Evolutionary conservation across 805 yeast species (phyloP).

Genomic region (Starmera quercuum): DNA sequence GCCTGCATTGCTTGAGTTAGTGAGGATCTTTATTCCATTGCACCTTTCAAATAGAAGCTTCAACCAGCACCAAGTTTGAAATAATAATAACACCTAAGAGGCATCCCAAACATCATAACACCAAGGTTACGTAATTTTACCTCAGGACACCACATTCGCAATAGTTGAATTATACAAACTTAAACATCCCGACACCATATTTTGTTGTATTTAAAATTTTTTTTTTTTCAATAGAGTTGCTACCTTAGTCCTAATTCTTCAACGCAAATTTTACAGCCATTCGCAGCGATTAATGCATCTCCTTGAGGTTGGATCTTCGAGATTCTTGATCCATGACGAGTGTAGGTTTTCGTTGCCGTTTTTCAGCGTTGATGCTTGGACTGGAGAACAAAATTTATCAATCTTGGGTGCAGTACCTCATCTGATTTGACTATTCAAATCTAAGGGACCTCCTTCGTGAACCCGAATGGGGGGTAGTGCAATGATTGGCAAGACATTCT

Average conservation of each 20-base stretch:
- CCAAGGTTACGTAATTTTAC: too few species aligned
- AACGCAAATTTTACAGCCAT: constrained; percentile 63
- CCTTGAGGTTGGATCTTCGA: constrained; percentile 61
- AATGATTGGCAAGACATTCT: constrained; percentile 35
- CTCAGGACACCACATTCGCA: too few species aligned
- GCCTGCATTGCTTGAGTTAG: too few species aligned
- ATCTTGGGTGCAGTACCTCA: constrained; percentile 74
- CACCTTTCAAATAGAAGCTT: too few species aligned
- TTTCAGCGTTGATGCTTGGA: constrained; percentile 29
- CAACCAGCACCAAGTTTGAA: too few species aligned
- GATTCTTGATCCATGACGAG: constrained; percentile 67
- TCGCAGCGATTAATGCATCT: constrained; percentile 53
- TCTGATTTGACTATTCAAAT: constrained; percentile 38
- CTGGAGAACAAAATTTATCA: constrained; percentile 53
- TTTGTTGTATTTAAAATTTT: neutral
- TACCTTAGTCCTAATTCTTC: constrained; percentile 8
- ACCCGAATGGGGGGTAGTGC: constrained; percentile 64
- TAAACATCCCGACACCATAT: constrained; percentile 1
- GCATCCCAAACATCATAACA: too few species aligned
- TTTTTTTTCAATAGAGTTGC: neutral
- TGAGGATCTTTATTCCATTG: too few species aligned
- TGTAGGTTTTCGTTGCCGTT: constrained; percentile 38
- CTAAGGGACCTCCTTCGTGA: constrained; percentile 72
- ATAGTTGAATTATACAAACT: neutral
- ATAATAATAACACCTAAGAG: too few species aligned